Conservation (phyloP, 1,139 yeast species). For the Yamadazyma taylorii region DNA sequence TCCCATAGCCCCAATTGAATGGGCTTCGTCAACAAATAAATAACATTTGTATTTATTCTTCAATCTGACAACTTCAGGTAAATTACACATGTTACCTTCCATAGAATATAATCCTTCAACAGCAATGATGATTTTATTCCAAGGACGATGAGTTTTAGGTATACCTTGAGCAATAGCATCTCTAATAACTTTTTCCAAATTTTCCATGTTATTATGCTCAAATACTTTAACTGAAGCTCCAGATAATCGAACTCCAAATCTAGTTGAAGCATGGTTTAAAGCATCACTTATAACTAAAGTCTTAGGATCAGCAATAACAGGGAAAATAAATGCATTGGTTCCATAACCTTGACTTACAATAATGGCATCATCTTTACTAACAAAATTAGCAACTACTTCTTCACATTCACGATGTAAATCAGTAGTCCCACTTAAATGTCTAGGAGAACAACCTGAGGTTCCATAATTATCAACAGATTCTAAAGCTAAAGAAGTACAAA, state of each 20-base stretch:
- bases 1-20: slow-evolving; percentile 97
- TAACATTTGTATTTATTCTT: slow-evolving; percentile 87
- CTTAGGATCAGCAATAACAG: slow-evolving; percentile 79
- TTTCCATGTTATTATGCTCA: slow-evolving; percentile 87
- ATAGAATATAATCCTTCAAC: slow-evolving; percentile 96
- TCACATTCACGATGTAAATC: slow-evolving; percentile 79
- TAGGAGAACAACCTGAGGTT: slow-evolving; percentile 74
- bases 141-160: slow-evolving; percentile 94
- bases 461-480: slow-evolving; percentile 67
- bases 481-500: slow-evolving; percentile 81
- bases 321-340: slow-evolving; percentile 89
- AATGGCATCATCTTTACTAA: slow-evolving; percentile 88
- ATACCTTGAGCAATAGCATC: slow-evolving; percentile 95
- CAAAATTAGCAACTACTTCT: slow-evolving; percentile 73
- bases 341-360: slow-evolving; percentile 94
- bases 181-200: slow-evolving; percentile 74
- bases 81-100: slow-evolving; percentile 95
- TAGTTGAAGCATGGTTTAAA: slow-evolving; percentile 90
- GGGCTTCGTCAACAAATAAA: slow-evolving; percentile 95
- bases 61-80: slow-evolving; percentile 73
- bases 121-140: slow-evolving; percentile 91
- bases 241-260: slow-evolving; percentile 90
- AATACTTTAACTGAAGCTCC: slow-evolving; percentile 93
- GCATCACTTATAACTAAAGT: slow-evolving; percentile 93
- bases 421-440: slow-evolving; percentile 72